A percentile compares a stretch with the other conserved stretches of the same genome.
Evolutionary conservation across 2,329 filamentous ascomycete genomes (phyloP).

Genomic region (Pseudogymnoascus sp.): DNA sequence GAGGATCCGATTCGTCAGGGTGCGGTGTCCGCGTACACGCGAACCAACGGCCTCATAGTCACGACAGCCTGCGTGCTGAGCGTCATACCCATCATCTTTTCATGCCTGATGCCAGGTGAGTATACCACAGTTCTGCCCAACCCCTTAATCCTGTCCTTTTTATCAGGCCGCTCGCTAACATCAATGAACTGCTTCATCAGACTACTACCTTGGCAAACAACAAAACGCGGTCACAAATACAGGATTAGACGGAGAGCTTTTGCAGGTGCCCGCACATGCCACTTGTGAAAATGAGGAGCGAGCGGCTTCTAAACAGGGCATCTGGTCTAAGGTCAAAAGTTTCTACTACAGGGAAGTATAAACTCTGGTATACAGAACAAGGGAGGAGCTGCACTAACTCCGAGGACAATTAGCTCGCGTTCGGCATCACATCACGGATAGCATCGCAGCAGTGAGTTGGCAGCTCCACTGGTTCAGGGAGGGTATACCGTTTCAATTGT

Average conservation of each 20-base stretch:
- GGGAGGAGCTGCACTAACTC: neutral
- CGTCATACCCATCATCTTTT: constrained; percentile 28
- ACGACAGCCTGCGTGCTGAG: constrained; percentile 28
- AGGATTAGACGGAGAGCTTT: constrained; percentile 20
- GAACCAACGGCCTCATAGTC: constrained; percentile 31
- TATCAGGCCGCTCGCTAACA: neutral
- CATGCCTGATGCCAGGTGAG: constrained; percentile 32
- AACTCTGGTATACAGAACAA: neutral
- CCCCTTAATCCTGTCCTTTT: neutral
- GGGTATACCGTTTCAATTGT: no score
- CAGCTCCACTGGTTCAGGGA: no score
- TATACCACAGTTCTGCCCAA: neutral
- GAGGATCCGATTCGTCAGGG: constrained; percentile 31
- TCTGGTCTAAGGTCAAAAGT: neutral
- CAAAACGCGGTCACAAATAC: constrained; percentile 23
- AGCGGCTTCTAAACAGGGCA: neutral
- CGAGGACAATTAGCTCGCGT: neutral
- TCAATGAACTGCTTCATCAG: constrained; percentile 10
- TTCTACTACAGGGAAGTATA: neutral
- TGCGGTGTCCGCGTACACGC: constrained; percentile 31
- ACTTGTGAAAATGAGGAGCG: neutral
- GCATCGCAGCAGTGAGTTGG: no score
- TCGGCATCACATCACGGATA: no score
- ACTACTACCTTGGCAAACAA: constrained; percentile 26
- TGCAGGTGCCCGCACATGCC: constrained; percentile 4